Evolutionary conservation across 2,329 filamentous ascomycete species (phyloP), one percentile per base, ranked within the genome.

Genomic region (Rutstroemia sydowiana): DNA sequence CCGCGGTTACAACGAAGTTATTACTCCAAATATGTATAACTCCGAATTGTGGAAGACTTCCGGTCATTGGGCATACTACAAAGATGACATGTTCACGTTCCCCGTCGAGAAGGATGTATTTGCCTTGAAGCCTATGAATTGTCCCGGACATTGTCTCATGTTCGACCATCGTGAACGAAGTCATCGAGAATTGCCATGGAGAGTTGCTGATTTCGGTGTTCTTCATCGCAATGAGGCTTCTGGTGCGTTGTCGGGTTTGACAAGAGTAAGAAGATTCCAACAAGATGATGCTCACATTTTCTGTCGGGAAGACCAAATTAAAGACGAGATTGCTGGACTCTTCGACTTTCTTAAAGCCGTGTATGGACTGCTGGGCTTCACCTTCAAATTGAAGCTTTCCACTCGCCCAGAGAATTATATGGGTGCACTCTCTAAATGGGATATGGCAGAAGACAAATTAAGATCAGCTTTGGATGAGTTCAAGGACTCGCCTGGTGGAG

Each of bases 261-360:
- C 93, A 2, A 83, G 93, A 69, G 92, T 97, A 10, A 84, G 93
- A 45, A 83, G 91, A 60, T 97, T 98, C 75, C 87, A 93, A 68
- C 92, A 97, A 71, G 93, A 98, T 63, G 93, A 98, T 68, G 88
- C 87, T 2, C 93, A 98, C 68, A 93, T 96, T 61, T 95, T 98
- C 77, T 96, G 91, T 71, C 84, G 84, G 21, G 81, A 89, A 61
- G 85, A 89, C 55, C 88, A 95, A 71, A 78, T 79, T 58, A 74
- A 73, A 61, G 74, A 79, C 45, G 89, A 95, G 66, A 90, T 97
- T 39, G 82, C 85, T 52, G 84, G 77, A 34, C 74, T 95, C 3
- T 96, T 97, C 62, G 88, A 95, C 66, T 96, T 97, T 71, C 74
- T 97, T 60, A 75, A 82, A 61, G 74, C 79, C 45, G 82, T 96